A percentile compares a stretch with the other conserved stretches of the same genome.
These are phyloP conservation scores for Helenozyma rhizophorensis DNA, from an alignment of 805 yeast genomes.

Conservation along the genomic window DNA sequence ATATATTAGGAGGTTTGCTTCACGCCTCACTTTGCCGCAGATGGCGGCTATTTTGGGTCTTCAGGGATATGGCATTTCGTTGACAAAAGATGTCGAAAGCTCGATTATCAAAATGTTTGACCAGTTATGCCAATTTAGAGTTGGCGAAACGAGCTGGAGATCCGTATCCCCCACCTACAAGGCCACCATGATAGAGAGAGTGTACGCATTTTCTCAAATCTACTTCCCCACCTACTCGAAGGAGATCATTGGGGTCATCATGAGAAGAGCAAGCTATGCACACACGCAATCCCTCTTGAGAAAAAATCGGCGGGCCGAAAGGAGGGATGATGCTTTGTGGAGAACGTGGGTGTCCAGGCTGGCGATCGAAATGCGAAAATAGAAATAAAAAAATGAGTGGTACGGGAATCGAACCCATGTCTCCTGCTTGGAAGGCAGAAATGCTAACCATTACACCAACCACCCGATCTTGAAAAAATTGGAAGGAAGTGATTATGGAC, in stretches of 20 bases:
- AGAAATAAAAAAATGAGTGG: constrained; percentile 52
- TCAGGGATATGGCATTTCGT: constrained; percentile 35
- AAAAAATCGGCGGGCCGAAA: too few species aligned
- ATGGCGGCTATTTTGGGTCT: constrained; percentile 10
- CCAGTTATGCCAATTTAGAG: constrained; percentile 59
- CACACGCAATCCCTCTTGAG: constrained; percentile 15
- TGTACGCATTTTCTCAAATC: constrained; percentile 43
- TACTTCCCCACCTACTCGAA: constrained; percentile 49
- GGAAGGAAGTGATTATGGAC: too few species aligned
- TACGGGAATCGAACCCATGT: constrained; percentile 94
- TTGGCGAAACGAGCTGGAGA: constrained; percentile 84
- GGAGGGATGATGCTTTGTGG: too few species aligned
- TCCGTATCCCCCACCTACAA: constrained; percentile 62
- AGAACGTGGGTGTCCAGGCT: background rate
- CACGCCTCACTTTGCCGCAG: constrained; percentile 12
- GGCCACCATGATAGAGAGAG: constrained; percentile 40
- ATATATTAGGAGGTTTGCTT: constrained; percentile 7
- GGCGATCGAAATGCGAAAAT: background rate
- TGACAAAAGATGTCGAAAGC: constrained; percentile 54
- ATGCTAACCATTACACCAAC: constrained; percentile 92
- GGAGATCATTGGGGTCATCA: constrained; percentile 61
- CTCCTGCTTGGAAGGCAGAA: constrained; percentile 92
- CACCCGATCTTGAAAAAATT: too few species aligned
- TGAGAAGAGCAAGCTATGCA: constrained; percentile 71
- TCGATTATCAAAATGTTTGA: constrained; percentile 50